A percentile compares a stretch with the other conserved stretches of the same genome.
These are phyloP conservation scores for Ophiostoma triangulosporum DNA, from an alignment of 2,329 filamentous ascomycete genomes.

Conservation along the genomic window DNA sequence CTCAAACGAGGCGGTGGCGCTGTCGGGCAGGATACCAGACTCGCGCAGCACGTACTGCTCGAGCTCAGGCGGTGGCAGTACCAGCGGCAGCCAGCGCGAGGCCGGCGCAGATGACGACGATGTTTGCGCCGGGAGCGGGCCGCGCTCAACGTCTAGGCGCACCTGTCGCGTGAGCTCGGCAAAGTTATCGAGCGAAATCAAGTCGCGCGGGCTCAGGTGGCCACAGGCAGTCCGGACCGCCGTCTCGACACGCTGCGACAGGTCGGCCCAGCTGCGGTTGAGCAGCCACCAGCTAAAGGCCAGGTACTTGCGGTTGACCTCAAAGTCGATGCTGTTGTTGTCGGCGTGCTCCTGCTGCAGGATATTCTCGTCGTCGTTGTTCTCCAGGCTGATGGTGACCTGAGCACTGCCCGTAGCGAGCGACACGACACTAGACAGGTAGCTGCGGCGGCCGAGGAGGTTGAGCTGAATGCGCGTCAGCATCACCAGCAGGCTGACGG, in stretches of 20 bases:
- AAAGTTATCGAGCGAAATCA: conserved; percentile 68
- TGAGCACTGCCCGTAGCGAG: conserved; percentile 64
- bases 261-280: conserved; percentile 73
- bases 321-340: conserved; percentile 66
- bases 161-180: conserved; percentile 72
- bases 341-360: conserved; percentile 44
- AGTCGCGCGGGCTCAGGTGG: conserved; percentile 75
- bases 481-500: conserved; percentile 74
- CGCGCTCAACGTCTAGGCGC: conserved; percentile 63
- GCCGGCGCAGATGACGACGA: conserved; percentile 3
- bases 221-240: conserved; percentile 85
- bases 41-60: conserved; percentile 77
- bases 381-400: conserved; percentile 76
- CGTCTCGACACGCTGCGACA: conserved; percentile 69
- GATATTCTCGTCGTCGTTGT: conserved; percentile 69
- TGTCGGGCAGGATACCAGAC: conserved; percentile 59
- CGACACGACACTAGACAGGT: conserved; percentile 88
- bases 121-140: conserved; percentile 14
- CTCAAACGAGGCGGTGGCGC: conserved; percentile 24
- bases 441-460: conserved; percentile 86
- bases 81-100: conserved; percentile 60
- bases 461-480: conserved; percentile 94
- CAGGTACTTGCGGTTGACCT: conserved; percentile 87
- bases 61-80: conserved; percentile 66
- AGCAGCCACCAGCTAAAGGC: conserved; percentile 98